phyloP scores from a whole-genome alignment of 345 rosid genomes.

The Camelina sativa region DNA sequence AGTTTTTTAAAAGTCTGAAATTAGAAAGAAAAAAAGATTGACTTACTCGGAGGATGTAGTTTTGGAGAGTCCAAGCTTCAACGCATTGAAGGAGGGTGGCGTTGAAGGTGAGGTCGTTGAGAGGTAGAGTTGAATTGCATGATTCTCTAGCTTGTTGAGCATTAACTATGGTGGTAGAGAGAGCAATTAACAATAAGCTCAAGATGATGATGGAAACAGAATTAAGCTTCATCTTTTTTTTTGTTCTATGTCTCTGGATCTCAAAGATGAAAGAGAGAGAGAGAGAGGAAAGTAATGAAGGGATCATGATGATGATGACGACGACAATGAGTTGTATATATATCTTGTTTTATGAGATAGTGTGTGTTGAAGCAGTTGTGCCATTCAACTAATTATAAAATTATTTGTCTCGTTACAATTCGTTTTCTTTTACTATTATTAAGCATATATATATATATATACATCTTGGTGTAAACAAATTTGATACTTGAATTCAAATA shows the following conservation, averaged over 20 bases:
- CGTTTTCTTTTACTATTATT: background rate
- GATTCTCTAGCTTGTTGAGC: conserved; percentile 47
- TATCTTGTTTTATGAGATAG: conserved; percentile 14
- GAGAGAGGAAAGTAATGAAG: conserved; percentile 19
- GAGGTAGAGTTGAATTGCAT: conserved; percentile 49
- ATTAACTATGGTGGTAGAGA: conserved; percentile 26
- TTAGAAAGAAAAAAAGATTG: background rate
- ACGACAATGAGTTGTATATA: conserved; percentile 5
- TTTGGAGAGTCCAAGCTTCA: conserved; percentile 51
- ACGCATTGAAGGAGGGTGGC: conserved; percentile 55
- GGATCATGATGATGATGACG: conserved; percentile 30
- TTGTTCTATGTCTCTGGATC: conserved; percentile 1
- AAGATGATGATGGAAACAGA: conserved; percentile 30
- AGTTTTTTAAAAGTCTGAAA: background rate
- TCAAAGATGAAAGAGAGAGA: conserved; percentile 11
- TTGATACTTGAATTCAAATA: background rate
- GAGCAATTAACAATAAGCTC: conserved; percentile 18
- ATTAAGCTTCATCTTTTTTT: conserved; percentile 31
- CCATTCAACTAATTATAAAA: conserved; percentile 3
- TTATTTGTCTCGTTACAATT: background rate
- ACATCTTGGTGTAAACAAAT: background rate
- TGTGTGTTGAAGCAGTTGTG: conserved; percentile 30
- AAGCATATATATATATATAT: background rate
- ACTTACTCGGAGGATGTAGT: conserved; percentile 76
- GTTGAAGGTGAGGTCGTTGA: conserved; percentile 51